A percentile compares a stretch with the other conserved stretches of the same genome.
phyloP scores from a whole-genome alignment of 106 monocot genomes.

The Acanthochlamys bracteata region DNA sequence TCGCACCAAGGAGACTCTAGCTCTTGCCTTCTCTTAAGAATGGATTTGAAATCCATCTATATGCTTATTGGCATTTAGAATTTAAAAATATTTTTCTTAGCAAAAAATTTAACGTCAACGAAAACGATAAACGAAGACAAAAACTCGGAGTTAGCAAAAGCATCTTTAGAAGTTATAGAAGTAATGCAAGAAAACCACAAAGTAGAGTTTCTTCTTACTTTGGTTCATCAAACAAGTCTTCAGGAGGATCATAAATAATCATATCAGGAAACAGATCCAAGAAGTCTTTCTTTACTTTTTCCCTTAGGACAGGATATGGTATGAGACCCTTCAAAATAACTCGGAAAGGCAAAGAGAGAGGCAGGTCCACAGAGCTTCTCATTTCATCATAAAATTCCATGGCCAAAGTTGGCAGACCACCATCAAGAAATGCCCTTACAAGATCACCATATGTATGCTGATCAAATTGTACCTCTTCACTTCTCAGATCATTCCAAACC shows the following conservation, averaged over 20 bases:
- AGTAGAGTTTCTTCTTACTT: background rate
- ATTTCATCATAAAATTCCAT: conserved; percentile 95
- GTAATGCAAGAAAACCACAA: too few relatives aligned
- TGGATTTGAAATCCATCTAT: too few relatives aligned
- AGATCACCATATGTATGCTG: conserved; percentile 95
- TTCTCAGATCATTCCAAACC: conserved; percentile 71
- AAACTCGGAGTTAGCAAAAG: too few relatives aligned
- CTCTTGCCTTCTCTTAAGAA: too few relatives aligned
- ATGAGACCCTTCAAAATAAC: conserved; percentile 90
- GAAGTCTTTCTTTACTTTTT: conserved; percentile 78
- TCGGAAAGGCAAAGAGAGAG: conserved; percentile 78
- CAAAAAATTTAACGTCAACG: too few relatives aligned
- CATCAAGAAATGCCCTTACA: conserved; percentile 71
- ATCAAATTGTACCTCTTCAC: conserved; percentile 72
- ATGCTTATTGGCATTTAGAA: too few relatives aligned
- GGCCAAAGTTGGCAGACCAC: conserved; percentile 52
- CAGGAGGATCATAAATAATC: conserved; percentile 77
- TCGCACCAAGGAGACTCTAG: too few relatives aligned
- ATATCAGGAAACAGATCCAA: conserved; percentile 76
- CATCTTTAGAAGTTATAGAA: too few relatives aligned
- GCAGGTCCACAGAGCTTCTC: conserved; percentile 72
- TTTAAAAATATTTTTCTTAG: too few relatives aligned
- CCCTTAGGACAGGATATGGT: conserved; percentile 69
- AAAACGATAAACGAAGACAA: too few relatives aligned
- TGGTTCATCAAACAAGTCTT: conserved; percentile 37